Evolutionary conservation across 306 rosid genomes (phyloP), one percentile per base, ranked within the genome.

Genomic region (Biancaea sappan): DNA sequence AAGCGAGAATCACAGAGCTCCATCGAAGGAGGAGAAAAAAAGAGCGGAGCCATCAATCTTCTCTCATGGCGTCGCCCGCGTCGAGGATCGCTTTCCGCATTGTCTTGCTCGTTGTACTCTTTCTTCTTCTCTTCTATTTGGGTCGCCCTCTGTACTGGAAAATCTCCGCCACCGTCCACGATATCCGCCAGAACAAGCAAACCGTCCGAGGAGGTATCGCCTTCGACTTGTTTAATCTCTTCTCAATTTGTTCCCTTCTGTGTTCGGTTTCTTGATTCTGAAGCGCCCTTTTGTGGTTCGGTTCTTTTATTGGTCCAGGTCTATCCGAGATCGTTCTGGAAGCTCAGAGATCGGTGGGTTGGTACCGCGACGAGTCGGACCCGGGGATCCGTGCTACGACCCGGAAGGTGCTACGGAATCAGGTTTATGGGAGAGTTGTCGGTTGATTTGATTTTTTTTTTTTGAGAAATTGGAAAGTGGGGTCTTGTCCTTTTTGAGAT

Each of bases 121-220:
- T 89, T n/a, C 73, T 89, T 4, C 25, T 83, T 59, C 66, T 87
- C 78, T 87, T 85, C 87, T 89, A 85, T 52, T 78, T 87, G 57
- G 95, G 92, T 61, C 95, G 92, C 41, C 95, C 95, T 28, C 84
- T 89, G 73, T 89, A 89, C 76, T 89, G 92, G 90, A 89, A 89
- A 62, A 70, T 89, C 79, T 87, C 90, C 21, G 88, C 92, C 48
- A 85, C 92, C 29, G 21, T 85, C 40, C 92, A 81, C 64, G 95
- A 89, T 34, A 89, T 89, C 71, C 88, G 88, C 66, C 53, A 83
- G 26, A 89, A 89, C 80, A 89, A 80, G 62, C 95, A 87, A 74
- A 89, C 92, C 67, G 88, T 89, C 71, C 76, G 81, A 38, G 79
- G 87, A 87, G 90, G 95, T 87, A n/a, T 24, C n/a, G 10, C n/a